Base-by-base conservation (phyloP, 2,329 filamentous ascomycete species). In the Cordyceps pruinosa region DNA sequence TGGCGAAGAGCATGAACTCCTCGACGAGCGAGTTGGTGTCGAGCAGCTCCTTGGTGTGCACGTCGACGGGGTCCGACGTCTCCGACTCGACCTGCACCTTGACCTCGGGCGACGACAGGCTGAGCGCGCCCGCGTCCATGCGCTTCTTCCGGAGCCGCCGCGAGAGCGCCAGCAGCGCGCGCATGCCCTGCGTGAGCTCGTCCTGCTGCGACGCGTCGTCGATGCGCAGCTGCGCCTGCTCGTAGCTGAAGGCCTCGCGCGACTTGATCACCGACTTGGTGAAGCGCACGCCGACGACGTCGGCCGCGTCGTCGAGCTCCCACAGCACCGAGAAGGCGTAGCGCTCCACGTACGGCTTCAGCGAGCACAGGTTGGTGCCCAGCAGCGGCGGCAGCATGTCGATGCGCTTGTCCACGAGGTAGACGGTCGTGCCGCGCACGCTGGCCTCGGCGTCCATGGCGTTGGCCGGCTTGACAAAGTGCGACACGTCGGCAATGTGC, bases 1-100 rank as follows among this genome's bases (percentile, higher is more conserved):
- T 99, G 78, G 94, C 95, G 70, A 97, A 88, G 68, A 99, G 79
- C 94, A 99, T 99, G 79, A 99, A 97, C 70, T 99, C 94, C 70
- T 99, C 94, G 28, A 99, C 95, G 5, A 99, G 83, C 23, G 93
- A 97, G 76, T 97, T 99, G 54, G 94, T 99, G 67, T 94, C 92
- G 37, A 99, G 85, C 52, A 92, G 84, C 65, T 92, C 82, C 75
- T 99, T 99, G 6, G 92, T 96, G 77, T 97, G 91, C 64, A 99
- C 90, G 66, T 97, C 94, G 56, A 96, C 87, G 0, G 94, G 93
- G 68, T 97, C 94, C 1, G 92, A 96, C 1, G 93, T 95, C 73
- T 99, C 94, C 9, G 89, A 96, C 70, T 97, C 93, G 66, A 89
- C 89, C 71, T 97, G 90, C 30, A 99, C 90, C 71, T 92, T 91